These are phyloP conservation scores for Trametes hirsuta DNA, from an alignment of 1,284 basidiomycete species.

Conservation along the genomic window DNA sequence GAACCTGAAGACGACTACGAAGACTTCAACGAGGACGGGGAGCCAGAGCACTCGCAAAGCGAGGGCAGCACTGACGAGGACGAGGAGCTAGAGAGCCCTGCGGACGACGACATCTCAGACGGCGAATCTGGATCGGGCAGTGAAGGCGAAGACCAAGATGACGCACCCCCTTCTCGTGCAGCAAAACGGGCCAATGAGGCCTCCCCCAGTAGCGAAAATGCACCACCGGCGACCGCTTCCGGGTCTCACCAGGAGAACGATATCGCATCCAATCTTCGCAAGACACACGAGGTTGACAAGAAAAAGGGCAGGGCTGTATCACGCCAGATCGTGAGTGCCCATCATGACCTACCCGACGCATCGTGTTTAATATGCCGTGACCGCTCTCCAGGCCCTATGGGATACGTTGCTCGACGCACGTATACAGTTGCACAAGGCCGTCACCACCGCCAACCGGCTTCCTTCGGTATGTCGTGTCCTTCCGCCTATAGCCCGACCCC, in stretches of 20 bases:
- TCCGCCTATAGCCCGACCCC: background rate
- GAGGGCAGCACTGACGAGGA: slow-evolving; percentile 31
- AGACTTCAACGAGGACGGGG: slow-evolving; percentile 30
- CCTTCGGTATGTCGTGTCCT: slow-evolving; percentile 46
- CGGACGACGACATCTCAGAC: slow-evolving; percentile 35
- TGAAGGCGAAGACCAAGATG: slow-evolving; percentile 11
- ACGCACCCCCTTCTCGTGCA: background rate
- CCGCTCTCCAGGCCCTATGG: slow-evolving; percentile 67
- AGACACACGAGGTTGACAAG: slow-evolving; percentile 65
- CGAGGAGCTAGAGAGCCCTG: slow-evolving; percentile 27
- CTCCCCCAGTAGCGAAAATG: slow-evolving; percentile 4
- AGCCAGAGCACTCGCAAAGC: slow-evolving; percentile 4
- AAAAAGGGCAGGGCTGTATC: slow-evolving; percentile 83
- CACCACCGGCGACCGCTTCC: slow-evolving; percentile 9
- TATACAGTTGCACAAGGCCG: slow-evolving; percentile 87
- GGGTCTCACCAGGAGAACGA: slow-evolving; percentile 37
- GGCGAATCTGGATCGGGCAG: slow-evolving; percentile 33
- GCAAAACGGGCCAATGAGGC: slow-evolving; percentile 1
- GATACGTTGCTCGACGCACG: slow-evolving; percentile 85
- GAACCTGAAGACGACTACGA: slow-evolving; percentile 38
- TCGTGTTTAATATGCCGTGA: slow-evolving; percentile 16
- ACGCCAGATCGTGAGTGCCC: slow-evolving; percentile 73
- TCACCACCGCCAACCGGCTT: slow-evolving; percentile 64
- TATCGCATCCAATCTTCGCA: slow-evolving; percentile 55
- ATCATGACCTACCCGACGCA: background rate